A percentile compares a stretch with the other conserved stretches of the same genome.
These are phyloP conservation scores for Rutidosis leptorrhynchoides DNA, from an alignment of 129 eudicot genomes.

Conservation along the genomic window DNA sequence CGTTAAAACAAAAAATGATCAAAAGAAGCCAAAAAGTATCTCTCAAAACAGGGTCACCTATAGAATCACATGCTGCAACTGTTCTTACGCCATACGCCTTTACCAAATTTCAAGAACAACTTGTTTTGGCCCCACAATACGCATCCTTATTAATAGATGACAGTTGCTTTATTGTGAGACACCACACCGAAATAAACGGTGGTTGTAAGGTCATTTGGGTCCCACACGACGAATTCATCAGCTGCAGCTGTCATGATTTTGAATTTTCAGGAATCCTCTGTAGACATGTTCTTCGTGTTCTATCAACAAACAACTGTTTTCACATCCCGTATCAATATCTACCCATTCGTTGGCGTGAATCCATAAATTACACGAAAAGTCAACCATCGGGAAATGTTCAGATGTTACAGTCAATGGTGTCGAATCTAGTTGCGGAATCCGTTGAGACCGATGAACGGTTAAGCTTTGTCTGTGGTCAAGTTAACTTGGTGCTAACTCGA, in stretches of 20 bases:
- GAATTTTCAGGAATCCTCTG: constrained; percentile 85
- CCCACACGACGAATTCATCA: constrained; percentile 65
- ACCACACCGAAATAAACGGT: constrained; percentile 69
- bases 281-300: constrained; percentile 78
- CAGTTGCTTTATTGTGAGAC: constrained; percentile 67
- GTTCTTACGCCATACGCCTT: constrained; percentile 82
- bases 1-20: constrained; percentile 50
- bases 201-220: constrained; percentile 77
- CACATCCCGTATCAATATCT: constrained; percentile 71
- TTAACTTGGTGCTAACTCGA: constrained; percentile 53
- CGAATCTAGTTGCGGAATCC: constrained; percentile 61
- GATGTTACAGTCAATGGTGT: constrained; percentile 61
- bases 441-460: constrained; percentile 67
- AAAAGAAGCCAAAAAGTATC: constrained; percentile 41
- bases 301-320: constrained; percentile 79
- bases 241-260: constrained; percentile 74
- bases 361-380: constrained; percentile 35
- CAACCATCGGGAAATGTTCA: constrained; percentile 49
- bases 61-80: constrained; percentile 78
- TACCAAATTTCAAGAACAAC: constrained; percentile 71
- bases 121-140: constrained; percentile 83
- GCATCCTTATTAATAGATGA: constrained; percentile 69
- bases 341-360: constrained; percentile 74
- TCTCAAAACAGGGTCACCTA: constrained; percentile 85
- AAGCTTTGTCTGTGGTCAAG: constrained; percentile 59